Conservation (phyloP, 306 rosid species). For the Hippophae tibetana region DNA sequence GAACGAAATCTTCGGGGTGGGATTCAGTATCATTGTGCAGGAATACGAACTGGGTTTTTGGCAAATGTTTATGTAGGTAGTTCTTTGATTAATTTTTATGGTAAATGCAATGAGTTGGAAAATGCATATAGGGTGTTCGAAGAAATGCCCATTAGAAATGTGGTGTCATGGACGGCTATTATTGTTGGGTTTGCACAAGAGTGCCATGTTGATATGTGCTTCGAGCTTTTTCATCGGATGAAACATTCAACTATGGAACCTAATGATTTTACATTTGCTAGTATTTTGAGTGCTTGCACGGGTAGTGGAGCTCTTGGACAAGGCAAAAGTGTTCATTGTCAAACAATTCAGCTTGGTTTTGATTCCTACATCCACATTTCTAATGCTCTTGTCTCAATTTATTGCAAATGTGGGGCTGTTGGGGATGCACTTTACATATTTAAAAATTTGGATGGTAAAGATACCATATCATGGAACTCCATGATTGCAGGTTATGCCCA, state of each 20-base stretch:
- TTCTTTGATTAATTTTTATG: conserved; percentile 56
- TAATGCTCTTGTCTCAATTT: conserved; percentile 74
- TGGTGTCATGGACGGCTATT: conserved; percentile 74
- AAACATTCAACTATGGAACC: conserved; percentile 32
- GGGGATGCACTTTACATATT: conserved; percentile 51
- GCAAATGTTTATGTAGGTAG: conserved; percentile 68
- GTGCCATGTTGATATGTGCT: conserved; percentile 48
- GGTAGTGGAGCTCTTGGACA: conserved; percentile 81
- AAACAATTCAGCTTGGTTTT: conserved; percentile 50
- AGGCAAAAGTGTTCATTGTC: conserved; percentile 62
- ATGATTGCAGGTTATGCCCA: conserved; percentile 77
- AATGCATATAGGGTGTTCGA: conserved; percentile 44
- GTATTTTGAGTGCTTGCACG: conserved; percentile 64
- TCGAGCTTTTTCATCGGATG: conserved; percentile 57
- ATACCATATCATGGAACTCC: conserved; percentile 74
- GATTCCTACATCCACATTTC: conserved; percentile 37
- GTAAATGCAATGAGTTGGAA: conserved; percentile 39
- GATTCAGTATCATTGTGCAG: conserved; percentile 61
- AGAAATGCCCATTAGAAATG: conserved; percentile 71
- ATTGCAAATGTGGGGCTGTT: conserved; percentile 68
- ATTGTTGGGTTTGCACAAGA: conserved; percentile 69
- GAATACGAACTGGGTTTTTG: conserved; percentile 46
- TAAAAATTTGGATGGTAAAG: conserved; percentile 32
- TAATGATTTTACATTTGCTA: conserved; percentile 54
- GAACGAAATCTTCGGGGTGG: conserved; percentile 43